Evolutionary conservation across 352 stramenopile genomes (phyloP).

Genomic region (Globisporangium iwayamae): DNA sequence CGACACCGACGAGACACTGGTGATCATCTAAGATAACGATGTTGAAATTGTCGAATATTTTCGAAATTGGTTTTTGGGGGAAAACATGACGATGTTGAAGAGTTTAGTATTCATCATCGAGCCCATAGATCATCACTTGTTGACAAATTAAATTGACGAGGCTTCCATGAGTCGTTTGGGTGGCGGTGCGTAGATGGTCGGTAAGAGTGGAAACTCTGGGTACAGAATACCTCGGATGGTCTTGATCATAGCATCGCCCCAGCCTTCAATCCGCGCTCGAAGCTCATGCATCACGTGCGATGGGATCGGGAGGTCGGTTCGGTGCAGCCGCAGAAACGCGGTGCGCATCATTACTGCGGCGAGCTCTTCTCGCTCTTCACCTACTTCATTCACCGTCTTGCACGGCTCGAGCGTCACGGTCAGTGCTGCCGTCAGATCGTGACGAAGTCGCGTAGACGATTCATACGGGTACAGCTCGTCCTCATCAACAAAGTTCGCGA

Average conservation of each 20-base stretch:
- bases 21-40: no score
- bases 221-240: neutral
- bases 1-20: no score
- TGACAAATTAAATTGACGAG: neutral
- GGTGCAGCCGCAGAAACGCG: neutral
- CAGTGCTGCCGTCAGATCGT: constrained; percentile 8
- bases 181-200: neutral
- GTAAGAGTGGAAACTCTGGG: neutral
- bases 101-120: no score
- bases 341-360: constrained; percentile 1
- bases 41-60: no score
- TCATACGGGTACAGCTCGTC: constrained; percentile 12
- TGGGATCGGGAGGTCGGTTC: constrained; percentile 1
- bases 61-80: no score
- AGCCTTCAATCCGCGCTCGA: neutral
- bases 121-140: no score
- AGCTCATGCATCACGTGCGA: constrained; percentile 2
- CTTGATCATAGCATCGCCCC: constrained; percentile 6
- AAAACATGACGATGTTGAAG: neutral
- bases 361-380: constrained; percentile 2
- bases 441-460: neutral
- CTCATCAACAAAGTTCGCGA: constrained; percentile 6
- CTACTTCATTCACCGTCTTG: neutral
- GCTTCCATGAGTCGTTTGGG: neutral
- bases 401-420: neutral